Conservation (phyloP, 352 stramenopile species). For the Peronospora farinosa region DNA sequence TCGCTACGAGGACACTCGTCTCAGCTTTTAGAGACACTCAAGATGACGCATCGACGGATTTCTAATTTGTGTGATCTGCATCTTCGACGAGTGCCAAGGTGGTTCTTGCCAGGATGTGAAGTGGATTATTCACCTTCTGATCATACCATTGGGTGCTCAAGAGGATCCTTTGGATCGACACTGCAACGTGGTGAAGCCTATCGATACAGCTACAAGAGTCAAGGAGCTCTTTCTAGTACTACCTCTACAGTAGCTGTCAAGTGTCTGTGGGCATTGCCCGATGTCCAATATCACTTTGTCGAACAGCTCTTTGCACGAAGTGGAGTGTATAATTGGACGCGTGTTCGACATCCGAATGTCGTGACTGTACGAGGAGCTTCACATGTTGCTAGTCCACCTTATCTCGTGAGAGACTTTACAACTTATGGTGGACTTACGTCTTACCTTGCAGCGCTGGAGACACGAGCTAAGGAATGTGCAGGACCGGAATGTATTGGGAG, state of each 20-base stretch:
- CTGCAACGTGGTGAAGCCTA: constrained; percentile 52
- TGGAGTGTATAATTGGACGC: constrained; percentile 37
- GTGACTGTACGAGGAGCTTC: constrained; percentile 53
- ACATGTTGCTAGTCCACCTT: constrained; percentile 40
- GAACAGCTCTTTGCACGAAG: constrained; percentile 50
- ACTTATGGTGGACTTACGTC: constrained; percentile 44
- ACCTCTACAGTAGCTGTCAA: constrained; percentile 49
- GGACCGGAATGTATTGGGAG: constrained; percentile 23
- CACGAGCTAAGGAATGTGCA: constrained; percentile 30
- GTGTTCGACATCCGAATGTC: constrained; percentile 54
- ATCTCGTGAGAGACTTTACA: constrained; percentile 57
- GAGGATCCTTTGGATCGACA: constrained; percentile 41
- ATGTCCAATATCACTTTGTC: constrained; percentile 42
- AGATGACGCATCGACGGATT: constrained; percentile 55
- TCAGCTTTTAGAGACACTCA: constrained; percentile 52
- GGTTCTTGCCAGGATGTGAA: constrained; percentile 46
- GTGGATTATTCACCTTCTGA: constrained; percentile 43
- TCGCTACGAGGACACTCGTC: constrained; percentile 38
- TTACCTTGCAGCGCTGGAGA: constrained; percentile 43
- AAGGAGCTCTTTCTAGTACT: constrained; percentile 21
- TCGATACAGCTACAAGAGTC: constrained; percentile 36
- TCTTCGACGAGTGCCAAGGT: constrained; percentile 47
- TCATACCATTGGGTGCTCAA: constrained; percentile 27
- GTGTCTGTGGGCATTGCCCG: constrained; percentile 39
- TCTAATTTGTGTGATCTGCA: constrained; percentile 43